Evolutionary conservation across 192 early-diverging fungal species (phyloP).

Genomic region (Gryganskiella cystojenkinii): DNA sequence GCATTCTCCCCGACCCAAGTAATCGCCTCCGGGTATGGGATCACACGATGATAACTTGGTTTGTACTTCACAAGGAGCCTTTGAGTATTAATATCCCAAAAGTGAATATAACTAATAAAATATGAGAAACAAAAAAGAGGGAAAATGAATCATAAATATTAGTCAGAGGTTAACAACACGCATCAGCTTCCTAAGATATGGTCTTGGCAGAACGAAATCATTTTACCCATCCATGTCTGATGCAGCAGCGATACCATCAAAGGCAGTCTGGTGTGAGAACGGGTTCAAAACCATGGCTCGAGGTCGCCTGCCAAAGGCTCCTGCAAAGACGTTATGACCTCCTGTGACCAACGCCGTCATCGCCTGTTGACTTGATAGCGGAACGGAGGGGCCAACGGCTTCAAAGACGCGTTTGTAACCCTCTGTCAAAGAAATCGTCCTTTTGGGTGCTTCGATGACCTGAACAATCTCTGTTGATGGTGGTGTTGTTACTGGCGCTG

Average conservation of each 20-base stretch:
- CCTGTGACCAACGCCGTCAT: slow-evolving; percentile 2
- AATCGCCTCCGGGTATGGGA: slow-evolving; percentile 35
- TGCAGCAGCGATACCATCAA: slow-evolving; percentile 27
- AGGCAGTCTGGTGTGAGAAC: slow-evolving; percentile 21
- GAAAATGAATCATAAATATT: background rate
- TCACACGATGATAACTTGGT: slow-evolving; percentile 4
- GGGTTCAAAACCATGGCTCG: slow-evolving; percentile 24
- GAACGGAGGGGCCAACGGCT: background rate
- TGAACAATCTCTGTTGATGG: no score
- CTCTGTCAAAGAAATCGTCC: background rate
- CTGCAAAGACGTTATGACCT: background rate
- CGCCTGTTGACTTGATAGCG: slow-evolving; percentile 3
- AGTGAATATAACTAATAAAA: slow-evolving; percentile 18
- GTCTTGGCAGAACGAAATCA: background rate
- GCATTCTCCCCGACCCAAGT: slow-evolving; percentile 34
- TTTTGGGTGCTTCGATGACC: background rate
- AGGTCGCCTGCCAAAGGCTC: background rate
- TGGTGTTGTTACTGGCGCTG: no score
- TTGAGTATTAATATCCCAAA: slow-evolving; percentile 30
- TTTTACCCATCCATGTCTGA: slow-evolving; percentile 21
- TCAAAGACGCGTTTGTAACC: slow-evolving; percentile 29
- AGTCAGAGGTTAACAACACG: background rate
- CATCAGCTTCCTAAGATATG: background rate
- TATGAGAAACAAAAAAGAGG: background rate
- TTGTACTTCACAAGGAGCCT: background rate